These are phyloP conservation scores for Wallacemonas collosoma DNA, from an alignment of 208 protist genomes.

Conservation along the genomic window DNA sequence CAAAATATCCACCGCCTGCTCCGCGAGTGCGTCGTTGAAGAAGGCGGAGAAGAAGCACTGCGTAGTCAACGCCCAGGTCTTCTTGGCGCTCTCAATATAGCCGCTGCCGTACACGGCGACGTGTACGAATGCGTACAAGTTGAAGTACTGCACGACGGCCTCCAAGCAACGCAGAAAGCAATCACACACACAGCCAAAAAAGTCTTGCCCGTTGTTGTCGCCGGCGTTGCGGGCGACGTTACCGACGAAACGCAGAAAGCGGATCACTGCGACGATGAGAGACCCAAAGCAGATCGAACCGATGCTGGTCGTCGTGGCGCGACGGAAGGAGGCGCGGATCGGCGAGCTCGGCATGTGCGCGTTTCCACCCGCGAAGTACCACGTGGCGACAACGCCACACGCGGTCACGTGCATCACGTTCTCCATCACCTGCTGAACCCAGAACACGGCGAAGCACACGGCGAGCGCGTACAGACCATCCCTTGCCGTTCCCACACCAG, in stretches of 20 bases:
- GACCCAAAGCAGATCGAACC: slow-evolving; percentile 91
- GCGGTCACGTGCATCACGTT: slow-evolving; percentile 74
- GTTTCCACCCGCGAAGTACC: slow-evolving; percentile 81
- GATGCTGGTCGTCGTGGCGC: slow-evolving; percentile 79
- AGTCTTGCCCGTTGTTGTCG: slow-evolving; percentile 28
- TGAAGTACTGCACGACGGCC: slow-evolving; percentile 79
- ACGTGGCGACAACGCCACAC: slow-evolving; percentile 76
- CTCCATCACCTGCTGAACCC: slow-evolving; percentile 60
- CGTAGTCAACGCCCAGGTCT: slow-evolving; percentile 63
- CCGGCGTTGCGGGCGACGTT: slow-evolving; percentile 20
- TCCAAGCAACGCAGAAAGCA: slow-evolving; percentile 67
- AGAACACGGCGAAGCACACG: slow-evolving; percentile 58
- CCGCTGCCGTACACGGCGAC: slow-evolving; percentile 88
- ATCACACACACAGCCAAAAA: slow-evolving; percentile 54
- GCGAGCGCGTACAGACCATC: slow-evolving; percentile 23
- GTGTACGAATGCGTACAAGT: slow-evolving; percentile 90
- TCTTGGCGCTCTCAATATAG: slow-evolving; percentile 78
- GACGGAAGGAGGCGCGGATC: slow-evolving; percentile 58
- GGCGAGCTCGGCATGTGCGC: slow-evolving; percentile 54
- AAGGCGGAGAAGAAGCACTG: slow-evolving; percentile 71
- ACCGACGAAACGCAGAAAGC: slow-evolving; percentile 58
- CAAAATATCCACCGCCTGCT: slow-evolving; percentile 42
- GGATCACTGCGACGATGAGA: slow-evolving; percentile 71
- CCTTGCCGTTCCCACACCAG: slow-evolving; percentile 19
- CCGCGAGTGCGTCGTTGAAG: slow-evolving; percentile 80